These are phyloP conservation scores for Magnusiomyces clavatus DNA, from an alignment of 1,139 yeast species.

Conservation along the genomic window DNA sequence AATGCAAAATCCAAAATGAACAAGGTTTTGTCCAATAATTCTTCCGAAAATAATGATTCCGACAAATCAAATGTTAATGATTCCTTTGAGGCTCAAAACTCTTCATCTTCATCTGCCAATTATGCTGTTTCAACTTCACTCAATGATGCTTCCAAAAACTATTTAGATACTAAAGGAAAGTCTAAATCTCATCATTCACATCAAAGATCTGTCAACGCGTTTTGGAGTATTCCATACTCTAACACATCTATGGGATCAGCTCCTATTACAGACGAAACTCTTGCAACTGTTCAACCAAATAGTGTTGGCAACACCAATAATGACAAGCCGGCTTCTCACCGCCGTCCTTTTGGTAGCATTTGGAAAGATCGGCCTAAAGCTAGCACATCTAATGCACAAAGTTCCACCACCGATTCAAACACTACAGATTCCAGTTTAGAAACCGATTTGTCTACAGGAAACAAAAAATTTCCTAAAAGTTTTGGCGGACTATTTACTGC, in stretches of 20 bases:
- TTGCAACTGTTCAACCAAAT: neutral
- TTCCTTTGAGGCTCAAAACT: neutral
- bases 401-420: neutral
- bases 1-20: neutral
- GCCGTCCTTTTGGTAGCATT: neutral
- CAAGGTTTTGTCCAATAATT: neutral
- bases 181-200: no score
- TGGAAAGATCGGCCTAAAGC: neutral
- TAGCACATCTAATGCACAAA: neutral
- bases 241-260: no score
- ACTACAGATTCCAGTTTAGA: neutral
- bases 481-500: slow-evolving; percentile 1
- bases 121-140: neutral
- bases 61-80: neutral
- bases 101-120: neutral
- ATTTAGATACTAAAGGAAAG: neutral
- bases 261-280: no score
- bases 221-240: no score
- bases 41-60: neutral
- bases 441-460: neutral
- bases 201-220: no score
- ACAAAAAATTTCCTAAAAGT: neutral
- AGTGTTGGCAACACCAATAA: neutral
- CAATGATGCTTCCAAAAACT: neutral
- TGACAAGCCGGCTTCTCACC: neutral